Evolutionary conservation across 768 basidiomycete species (phyloP), one percentile per base, ranked within the genome.

Genomic region (Lactarius trivialis): DNA sequence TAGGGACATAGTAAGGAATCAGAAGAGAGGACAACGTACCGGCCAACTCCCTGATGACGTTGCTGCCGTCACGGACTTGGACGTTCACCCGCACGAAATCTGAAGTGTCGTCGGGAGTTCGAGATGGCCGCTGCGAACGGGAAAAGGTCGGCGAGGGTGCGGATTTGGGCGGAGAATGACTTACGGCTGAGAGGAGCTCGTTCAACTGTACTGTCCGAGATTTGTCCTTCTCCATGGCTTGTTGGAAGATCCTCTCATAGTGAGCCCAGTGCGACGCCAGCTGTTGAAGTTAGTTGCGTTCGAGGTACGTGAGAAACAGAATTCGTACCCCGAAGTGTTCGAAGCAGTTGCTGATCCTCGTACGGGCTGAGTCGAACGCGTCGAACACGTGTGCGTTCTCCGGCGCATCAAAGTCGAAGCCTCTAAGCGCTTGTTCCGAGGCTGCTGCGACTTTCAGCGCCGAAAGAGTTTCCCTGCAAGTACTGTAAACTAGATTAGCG

Each of bases 221-320:
- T 17, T 37, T 64, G 51, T 64, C 63, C 54, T 64, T 64, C 55
- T 64, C 58, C n/a, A 41, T 48, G 7, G 63, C 63, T 21, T 64
- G 63, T 33, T 51, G 24, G 37, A 64, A 60, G 21, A 60, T 60
- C 39, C 39, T 64, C 54, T 64, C 63, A 15, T 60, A 64, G 11
- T 54, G 63, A 30, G 19, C 54, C 63, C 63, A 64, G 15, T 60
- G 32, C 14, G 58, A 55, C 26, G 28, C 24, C 39, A 64, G 30
- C 63, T 64, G 48, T 34, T 24, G 19, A 11, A 17, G 32, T 60
- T 3, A 60, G 48, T 19, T 45, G 30, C 4, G n/a, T 4, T 3
- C 3, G 19, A 11, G 12, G 12, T 17, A 36, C 3, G 15, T 30
- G 33, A 45, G 41, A 28, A 15, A 8, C 37, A n/a, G n/a, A 26